Evolutionary conservation across 108 stramenopile genomes (phyloP).

Genomic region (Cylindrotheca fusiformis): DNA sequence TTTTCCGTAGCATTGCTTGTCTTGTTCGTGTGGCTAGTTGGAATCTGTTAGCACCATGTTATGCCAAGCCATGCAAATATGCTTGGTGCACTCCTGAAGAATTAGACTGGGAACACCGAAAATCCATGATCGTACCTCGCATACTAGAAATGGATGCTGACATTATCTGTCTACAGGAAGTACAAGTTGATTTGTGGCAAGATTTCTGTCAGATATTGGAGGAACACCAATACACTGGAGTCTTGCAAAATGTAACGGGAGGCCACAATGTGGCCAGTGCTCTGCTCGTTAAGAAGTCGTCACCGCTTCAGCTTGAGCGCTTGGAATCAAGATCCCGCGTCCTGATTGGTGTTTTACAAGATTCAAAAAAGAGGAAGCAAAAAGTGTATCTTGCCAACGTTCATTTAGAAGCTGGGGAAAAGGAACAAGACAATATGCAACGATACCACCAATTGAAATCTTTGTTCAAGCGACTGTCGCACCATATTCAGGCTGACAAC

Average conservation of each 20-base stretch:
- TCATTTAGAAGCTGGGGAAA: conserved; percentile 44
- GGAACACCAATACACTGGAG: conserved; percentile 15
- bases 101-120: conserved; percentile 39
- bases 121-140: conserved; percentile 21
- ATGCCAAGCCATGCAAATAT: conserved; percentile 24
- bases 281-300: conserved; percentile 18
- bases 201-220: conserved; percentile 12
- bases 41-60: conserved; percentile 45
- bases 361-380: background rate
- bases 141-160: conserved; percentile 28
- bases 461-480: conserved; percentile 34
- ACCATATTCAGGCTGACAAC: conserved; percentile 15
- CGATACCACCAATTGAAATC: conserved; percentile 38
- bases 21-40: conserved; percentile 14
- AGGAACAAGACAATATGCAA: conserved; percentile 24
- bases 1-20: too few species aligned
- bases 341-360: conserved; percentile 24
- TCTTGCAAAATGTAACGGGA: conserved; percentile 33
- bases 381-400: conserved; percentile 35
- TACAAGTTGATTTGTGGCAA: conserved; percentile 37
- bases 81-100: conserved; percentile 26
- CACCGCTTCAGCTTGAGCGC: conserved; percentile 7
- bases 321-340: conserved; percentile 40
- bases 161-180: conserved; percentile 65
- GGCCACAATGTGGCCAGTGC: conserved; percentile 38